Base-by-base conservation (phyloP, 768 basidiomycete genomes). In the Serpula lacrymans region DNA sequence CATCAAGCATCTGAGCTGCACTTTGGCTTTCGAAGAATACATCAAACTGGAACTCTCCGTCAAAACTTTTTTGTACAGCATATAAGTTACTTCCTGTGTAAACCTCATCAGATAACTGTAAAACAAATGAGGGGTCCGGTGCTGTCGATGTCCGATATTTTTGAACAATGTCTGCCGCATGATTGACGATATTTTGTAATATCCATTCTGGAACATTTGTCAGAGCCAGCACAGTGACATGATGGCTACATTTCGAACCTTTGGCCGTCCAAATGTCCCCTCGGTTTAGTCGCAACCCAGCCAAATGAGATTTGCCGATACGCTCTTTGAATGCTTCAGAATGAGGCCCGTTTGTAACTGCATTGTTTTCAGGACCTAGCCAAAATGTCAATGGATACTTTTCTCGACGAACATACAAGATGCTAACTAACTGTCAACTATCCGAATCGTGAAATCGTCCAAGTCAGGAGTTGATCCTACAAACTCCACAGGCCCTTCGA, bases 21-120 rank as follows among this genome's bases (percentile, higher is more conserved):
- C 83, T 88, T 21, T 62, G 78, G 42, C 85, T 84, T 51, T 96
- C 90, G 54, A 82, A 96, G 60, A 84, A 81, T 12, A 97, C 74
- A 52, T 98, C 95, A 55, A 94, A 92, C 43, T 86, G 78, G 66
- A 95, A 97, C 21, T 76, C 69, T 1, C 88, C 91, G 9, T 89
- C 83, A 46, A 86, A 91, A 4, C 70, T 70, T 57, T 92, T 94
- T 60, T 98, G 94, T 34, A 94, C 74, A 9, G 86, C 92, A 54
- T 74, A 92, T 20, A 96, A 70, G 54, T 92, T 95, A 59, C 85
- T 85, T 29, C 73, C 76, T 10, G 74, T 71, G 40, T 80, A 73
- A 6, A 79, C 68, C 34, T 89, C 84, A 51, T 96, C 83, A 2
- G 88, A 74, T 3, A 96, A 66, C 28, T 82, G 81, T 8, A 94